Evolutionary conservation across 495 filamentous ascomycete genomes (phyloP), one percentile per base, ranked within the genome.

Genomic region (Jackrogersella multiformis): DNA sequence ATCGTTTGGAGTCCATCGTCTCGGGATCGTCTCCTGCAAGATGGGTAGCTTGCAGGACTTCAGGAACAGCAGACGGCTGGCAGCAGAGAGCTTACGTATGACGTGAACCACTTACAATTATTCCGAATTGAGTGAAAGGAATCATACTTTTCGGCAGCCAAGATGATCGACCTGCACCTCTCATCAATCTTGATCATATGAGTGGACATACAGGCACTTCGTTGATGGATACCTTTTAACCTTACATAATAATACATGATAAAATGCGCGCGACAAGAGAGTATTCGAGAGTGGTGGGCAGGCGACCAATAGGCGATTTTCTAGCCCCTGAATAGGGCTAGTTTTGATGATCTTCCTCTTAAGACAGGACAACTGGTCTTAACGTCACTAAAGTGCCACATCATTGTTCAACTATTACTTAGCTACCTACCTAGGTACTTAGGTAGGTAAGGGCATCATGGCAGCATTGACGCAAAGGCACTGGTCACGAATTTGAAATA

Each of bases 11-110:
- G 51, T 45, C 53, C 59, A 68, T 13, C 66, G 48, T 41, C 59
- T 68, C 59, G 59, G 66, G 66, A 64, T 48, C 18, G 41, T 48
- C 39, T 24, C 62, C 65, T 68, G 66, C 66, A 63, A 59, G 59
- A 64, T 64, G 52, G 46, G 36, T 62, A 58, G 64, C 21, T 57
- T 62, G 66, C 66, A 64, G 59, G 34, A 68, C 53, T 62, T 59
- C 66, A 64, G 59, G 34, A 68, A 45, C 36, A 38, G 52, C 56
- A 36, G 26, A 3, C n/a, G n/a, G n/a, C n/a, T n/a, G n/a, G 15
- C 16, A 18, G 39, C 56, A 63, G 36, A 42, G 36, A 53, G 39
- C 63, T 66, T 49, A 56, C 38, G 49, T 66, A 55, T 66, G 55
- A 66, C 39, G 55, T 53, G 54, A 38, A 42, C n/a, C 24, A 36